Evolutionary conservation across 1,284 basidiomycete genomes (phyloP), one percentile per base, ranked within the genome.

Genomic region (Rugiboletus extremiorientalis): DNA sequence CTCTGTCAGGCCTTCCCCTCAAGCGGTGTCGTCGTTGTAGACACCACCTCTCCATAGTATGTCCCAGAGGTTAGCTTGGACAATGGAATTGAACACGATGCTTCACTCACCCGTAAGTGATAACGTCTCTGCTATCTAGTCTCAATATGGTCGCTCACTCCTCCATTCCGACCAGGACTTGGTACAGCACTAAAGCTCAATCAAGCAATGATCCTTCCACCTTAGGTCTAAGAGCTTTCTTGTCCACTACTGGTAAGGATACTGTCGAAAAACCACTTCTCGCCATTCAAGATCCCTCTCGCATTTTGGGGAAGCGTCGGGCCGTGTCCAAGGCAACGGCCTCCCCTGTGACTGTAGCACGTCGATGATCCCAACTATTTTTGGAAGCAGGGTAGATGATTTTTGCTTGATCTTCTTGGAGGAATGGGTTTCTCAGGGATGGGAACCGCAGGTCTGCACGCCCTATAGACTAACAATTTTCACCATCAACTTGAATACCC

Each of bases 31-130:
- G n/a, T n/a, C n/a, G n/a, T n/a, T n/a, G n/a, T n/a, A n/a, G n/a
- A n/a, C n/a, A n/a, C n/a, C n/a, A n/a, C n/a, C n/a, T n/a, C n/a
- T n/a, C n/a, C n/a, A n/a, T n/a, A n/a, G n/a, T n/a, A n/a, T n/a
- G n/a, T n/a, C n/a, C n/a, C n/a, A n/a, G 88, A 91, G 52, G 71
- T 91, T n/a, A 78, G 78, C 66, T 69, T 86, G 30, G 89, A 91
- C 65, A 90, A 89, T 62, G 84, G 84, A 25, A 91, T 91, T 57
- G 89, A 91, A 64, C 89, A 91, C 63, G 88, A 91, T 64, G 88
- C 78, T 1, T 90, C 88, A 4, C 74, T 91, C 33, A 80, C 80
- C 33, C 80, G 88, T 64, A 28, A 4, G 66, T 48, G 15, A 14
- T 45, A 12, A 15, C 23, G 12, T 14, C 8, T 20, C 12, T 2